A percentile compares a stretch with the other conserved stretches of the same genome.
phyloP scores from a whole-genome alignment of 352 stramenopile genomes.

The Globisporangium yorkense region DNA sequence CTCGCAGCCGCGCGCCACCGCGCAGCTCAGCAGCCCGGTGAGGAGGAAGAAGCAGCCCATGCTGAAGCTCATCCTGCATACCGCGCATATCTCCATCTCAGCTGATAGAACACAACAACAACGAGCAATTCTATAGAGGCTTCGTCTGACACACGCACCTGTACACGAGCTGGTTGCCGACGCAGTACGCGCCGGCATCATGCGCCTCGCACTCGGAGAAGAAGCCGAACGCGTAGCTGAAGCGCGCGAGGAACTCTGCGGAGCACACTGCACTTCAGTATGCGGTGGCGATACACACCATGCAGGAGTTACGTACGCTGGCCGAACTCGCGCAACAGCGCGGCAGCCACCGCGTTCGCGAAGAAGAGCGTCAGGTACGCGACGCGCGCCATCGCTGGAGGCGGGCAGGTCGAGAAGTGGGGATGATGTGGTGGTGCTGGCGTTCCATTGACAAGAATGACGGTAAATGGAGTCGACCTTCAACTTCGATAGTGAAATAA shows the following conservation, averaged over 20 bases:
- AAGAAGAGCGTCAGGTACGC: conserved; percentile 74
- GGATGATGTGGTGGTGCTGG: neutral
- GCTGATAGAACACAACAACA: neutral
- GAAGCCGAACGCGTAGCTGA: conserved; percentile 30
- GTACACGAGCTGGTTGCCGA: conserved; percentile 76
- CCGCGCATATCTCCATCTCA: too few species aligned
- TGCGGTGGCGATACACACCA: too few species aligned
- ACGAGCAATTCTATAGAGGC: too few species aligned
- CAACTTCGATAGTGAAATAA: conserved; percentile 1
- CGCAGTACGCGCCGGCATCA: conserved; percentile 31
- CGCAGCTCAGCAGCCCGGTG: conserved; percentile 46
- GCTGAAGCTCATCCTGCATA: conserved; percentile 56
- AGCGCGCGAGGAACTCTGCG: conserved; percentile 17
- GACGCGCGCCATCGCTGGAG: conserved; percentile 17
- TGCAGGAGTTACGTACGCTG: conserved; percentile 24
- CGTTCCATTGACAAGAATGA: neutral
- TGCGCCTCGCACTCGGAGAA: conserved; percentile 43
- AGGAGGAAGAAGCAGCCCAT: conserved; percentile 61
- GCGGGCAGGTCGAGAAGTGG: neutral
- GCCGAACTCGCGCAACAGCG: conserved; percentile 53
- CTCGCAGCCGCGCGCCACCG: conserved; percentile 39
- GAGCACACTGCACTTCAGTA: neutral
- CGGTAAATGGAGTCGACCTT: neutral
- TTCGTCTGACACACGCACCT: conserved; percentile 14
- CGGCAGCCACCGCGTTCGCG: conserved; percentile 37